Percentiles rank a stretch among this genome's conserved stretches.
These are phyloP conservation scores for Lasiodiplodia gonubiensis DNA, from an alignment of 2,329 filamentous ascomycete genomes.

Conservation along the genomic window DNA sequence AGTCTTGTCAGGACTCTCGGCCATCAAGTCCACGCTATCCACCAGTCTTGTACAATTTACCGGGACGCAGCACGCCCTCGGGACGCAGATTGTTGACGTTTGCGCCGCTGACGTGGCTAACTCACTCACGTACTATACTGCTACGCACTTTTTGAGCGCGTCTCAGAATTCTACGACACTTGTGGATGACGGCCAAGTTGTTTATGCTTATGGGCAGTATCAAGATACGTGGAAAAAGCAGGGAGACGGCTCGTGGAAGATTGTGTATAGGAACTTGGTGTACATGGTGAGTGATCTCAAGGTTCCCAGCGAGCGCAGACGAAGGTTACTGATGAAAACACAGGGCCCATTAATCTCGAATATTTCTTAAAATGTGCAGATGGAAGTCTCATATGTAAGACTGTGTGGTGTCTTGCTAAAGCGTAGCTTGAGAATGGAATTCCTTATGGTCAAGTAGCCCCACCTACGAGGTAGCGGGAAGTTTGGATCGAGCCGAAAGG, in stretches of 20 bases:
- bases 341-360: not conserved
- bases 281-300: slow-evolving; percentile 20
- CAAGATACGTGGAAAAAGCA: slow-evolving; percentile 13
- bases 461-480: not conserved
- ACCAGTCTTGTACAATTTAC: not conserved
- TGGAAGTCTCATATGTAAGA: too few species aligned
- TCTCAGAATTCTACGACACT: not conserved
- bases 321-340: not conserved
- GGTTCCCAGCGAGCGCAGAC: too few species aligned
- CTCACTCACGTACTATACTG: slow-evolving; percentile 20
- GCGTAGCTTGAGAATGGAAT: too few species aligned
- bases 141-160: slow-evolving; percentile 12
- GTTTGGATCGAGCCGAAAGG: slow-evolving; percentile 2
- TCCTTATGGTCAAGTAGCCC: too few species aligned
- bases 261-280: slow-evolving; percentile 10
- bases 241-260: slow-evolving; percentile 2
- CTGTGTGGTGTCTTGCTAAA: too few species aligned
- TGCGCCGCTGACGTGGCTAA: not conserved
- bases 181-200: not conserved
- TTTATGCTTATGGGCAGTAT: slow-evolving; percentile 18
- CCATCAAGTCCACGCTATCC: slow-evolving; percentile 27
- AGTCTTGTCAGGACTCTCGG: slow-evolving; percentile 19
- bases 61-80: slow-evolving; percentile 15
- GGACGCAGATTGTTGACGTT: slow-evolving; percentile 1
- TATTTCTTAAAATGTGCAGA: not conserved